Evolutionary conservation across 2,329 filamentous ascomycete genomes (phyloP).

Genomic region (Colletotrichum theobromicola): DNA sequence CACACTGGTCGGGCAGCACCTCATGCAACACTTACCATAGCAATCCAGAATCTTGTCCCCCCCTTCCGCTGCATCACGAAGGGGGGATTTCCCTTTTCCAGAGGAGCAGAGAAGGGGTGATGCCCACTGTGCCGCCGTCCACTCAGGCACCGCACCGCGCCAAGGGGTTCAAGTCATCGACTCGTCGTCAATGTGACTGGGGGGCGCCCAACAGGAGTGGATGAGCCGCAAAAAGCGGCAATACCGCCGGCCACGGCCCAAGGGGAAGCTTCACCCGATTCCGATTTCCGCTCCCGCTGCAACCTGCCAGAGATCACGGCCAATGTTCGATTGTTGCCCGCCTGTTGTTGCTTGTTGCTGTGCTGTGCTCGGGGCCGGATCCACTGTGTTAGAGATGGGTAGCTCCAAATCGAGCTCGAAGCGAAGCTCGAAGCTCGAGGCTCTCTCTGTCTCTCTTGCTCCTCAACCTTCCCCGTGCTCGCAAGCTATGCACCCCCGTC

Average conservation of each 20-base stretch:
- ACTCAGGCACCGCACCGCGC: neutral
- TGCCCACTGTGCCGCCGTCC: neutral
- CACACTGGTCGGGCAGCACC: slow-evolving; percentile 20
- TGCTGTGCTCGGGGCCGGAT: neutral
- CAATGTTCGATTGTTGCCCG: neutral
- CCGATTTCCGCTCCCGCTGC: slow-evolving; percentile 7
- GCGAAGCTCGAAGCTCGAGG: neutral
- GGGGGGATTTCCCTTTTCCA: neutral
- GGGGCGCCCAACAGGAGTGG: neutral
- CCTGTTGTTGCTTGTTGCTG: neutral
- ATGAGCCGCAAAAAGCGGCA: neutral
- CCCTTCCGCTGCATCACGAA: neutral
- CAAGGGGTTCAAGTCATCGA: neutral
- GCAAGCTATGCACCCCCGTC: neutral
- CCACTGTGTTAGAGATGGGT: neutral
- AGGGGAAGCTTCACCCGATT: neutral
- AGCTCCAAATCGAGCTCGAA: neutral
- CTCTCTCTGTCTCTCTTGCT: neutral
- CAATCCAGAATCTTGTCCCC: neutral
- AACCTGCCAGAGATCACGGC: neutral
- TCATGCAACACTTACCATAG: slow-evolving; percentile 16
- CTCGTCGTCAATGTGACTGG: neutral
- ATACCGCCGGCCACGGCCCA: neutral
- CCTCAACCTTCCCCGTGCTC: neutral
- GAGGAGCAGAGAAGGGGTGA: neutral